phyloP scores from a whole-genome alignment of 768 basidiomycete species.

The Lentinula sp. region DNA sequence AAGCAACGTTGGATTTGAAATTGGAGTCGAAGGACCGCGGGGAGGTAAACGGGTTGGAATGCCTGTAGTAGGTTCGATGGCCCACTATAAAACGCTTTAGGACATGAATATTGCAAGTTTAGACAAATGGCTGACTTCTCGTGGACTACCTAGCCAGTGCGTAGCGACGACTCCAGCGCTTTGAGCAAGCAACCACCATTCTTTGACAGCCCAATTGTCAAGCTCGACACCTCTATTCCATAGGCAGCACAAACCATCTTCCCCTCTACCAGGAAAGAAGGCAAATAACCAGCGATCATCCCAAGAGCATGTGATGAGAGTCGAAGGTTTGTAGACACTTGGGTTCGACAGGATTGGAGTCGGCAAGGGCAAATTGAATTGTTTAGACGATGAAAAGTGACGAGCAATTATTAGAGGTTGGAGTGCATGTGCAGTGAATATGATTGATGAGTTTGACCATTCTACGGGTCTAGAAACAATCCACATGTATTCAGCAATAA shows the following conservation, averaged over 20 bases:
- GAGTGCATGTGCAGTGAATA: constrained; percentile 63
- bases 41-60: constrained; percentile 48
- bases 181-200: constrained; percentile 46
- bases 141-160: constrained; percentile 51
- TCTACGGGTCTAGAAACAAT: constrained; percentile 47
- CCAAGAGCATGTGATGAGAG: constrained; percentile 54
- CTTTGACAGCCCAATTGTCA: constrained; percentile 56
- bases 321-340: constrained; percentile 52
- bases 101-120: not conserved
- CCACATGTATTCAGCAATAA: not conserved
- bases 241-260: constrained; percentile 56
- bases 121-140: constrained; percentile 43
- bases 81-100: constrained; percentile 41
- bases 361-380: constrained; percentile 55
- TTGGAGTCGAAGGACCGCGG: constrained; percentile 49
- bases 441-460: constrained; percentile 65
- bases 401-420: constrained; percentile 55
- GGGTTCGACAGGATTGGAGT: constrained; percentile 38
- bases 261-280: constrained; percentile 57
- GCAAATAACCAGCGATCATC: constrained; percentile 65
- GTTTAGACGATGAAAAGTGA: constrained; percentile 65
- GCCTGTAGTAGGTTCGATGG: constrained; percentile 31
- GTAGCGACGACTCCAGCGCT: constrained; percentile 56
- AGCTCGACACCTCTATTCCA: constrained; percentile 57
- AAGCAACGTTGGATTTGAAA: constrained; percentile 49